These are phyloP conservation scores for Lactifluus piperatus DNA, from an alignment of 768 basidiomycete genomes.

Conservation along the genomic window DNA sequence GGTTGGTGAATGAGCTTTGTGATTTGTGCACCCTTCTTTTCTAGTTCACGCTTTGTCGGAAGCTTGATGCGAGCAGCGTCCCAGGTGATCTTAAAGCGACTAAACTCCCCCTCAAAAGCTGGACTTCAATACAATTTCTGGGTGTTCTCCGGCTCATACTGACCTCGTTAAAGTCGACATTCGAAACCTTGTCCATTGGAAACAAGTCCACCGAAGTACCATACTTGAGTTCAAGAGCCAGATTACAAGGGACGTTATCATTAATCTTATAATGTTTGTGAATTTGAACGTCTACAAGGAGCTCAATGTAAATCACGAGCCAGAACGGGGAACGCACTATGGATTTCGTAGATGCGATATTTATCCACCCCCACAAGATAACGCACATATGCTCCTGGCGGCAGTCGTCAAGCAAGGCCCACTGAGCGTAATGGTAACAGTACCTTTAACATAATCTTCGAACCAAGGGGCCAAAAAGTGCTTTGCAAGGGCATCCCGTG, in stretches of 20 bases:
- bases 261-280: conserved; percentile 67
- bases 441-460: conserved; percentile 72
- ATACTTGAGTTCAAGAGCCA: conserved; percentile 60
- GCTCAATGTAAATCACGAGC: conserved; percentile 4
- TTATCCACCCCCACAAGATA: conserved; percentile 64
- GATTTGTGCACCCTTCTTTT: conserved; percentile 59
- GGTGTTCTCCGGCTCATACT: conserved; percentile 22
- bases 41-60: conserved; percentile 57
- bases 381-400: conserved; percentile 75
- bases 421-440: conserved; percentile 17
- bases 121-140: not conserved
- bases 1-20: conserved; percentile 47
- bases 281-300: conserved; percentile 40
- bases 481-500: conserved; percentile 63
- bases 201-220: conserved; percentile 56
- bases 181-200: conserved; percentile 83
- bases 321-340: conserved; percentile 44
- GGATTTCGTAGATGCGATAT: conserved; percentile 79
- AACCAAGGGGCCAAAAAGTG: conserved; percentile 77
- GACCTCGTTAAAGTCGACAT: conserved; percentile 55
- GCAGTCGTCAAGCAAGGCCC: not conserved
- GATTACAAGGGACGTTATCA: conserved; percentile 52
- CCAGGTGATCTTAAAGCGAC: conserved; percentile 42
- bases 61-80: conserved; percentile 47
- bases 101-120: conserved; percentile 65